Percentiles rank a stretch among this genome's conserved stretches.
phyloP scores from a whole-genome alignment of 192 early-diverging fungal species.

The Endogone sp. region DNA sequence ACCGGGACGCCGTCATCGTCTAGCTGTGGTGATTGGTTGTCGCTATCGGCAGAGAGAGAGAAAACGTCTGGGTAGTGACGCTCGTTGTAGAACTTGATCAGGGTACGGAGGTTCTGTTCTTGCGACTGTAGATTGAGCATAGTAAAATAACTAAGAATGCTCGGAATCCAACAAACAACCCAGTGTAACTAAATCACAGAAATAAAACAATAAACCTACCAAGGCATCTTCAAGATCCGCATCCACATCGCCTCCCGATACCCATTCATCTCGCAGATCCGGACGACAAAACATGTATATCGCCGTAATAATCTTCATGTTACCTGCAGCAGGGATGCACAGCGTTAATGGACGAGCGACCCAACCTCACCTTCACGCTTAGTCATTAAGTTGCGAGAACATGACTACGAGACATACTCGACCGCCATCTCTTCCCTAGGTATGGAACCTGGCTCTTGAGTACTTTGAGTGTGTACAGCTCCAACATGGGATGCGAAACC shows the following conservation, averaged over 20 bases:
- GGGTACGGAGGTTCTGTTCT: slow-evolving; percentile 59
- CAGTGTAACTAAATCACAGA: too few relatives aligned
- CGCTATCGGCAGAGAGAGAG: neutral
- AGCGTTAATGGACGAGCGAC: too few relatives aligned
- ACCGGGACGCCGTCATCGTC: neutral
- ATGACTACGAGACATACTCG: slow-evolving; percentile 41
- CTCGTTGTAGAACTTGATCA: slow-evolving; percentile 60
- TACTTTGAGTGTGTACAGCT: slow-evolving; percentile 74
- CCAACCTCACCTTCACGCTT: too few relatives aligned
- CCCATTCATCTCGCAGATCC: slow-evolving; percentile 64
- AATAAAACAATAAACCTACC: too few relatives aligned
- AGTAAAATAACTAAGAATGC: too few relatives aligned
- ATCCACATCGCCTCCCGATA: slow-evolving; percentile 62
- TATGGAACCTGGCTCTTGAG: slow-evolving; percentile 78
- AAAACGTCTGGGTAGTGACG: slow-evolving; percentile 29
- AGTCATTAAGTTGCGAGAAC: too few relatives aligned
- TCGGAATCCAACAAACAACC: too few relatives aligned
- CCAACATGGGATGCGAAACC: slow-evolving; percentile 59
- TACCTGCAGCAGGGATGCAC: slow-evolving; percentile 27
- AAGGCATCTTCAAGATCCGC: slow-evolving; percentile 68
- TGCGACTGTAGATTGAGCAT: slow-evolving; percentile 39
- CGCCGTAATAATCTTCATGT: slow-evolving; percentile 78
- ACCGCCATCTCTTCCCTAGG: slow-evolving; percentile 77
- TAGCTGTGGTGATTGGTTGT: neutral
- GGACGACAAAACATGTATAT: slow-evolving; percentile 66